Evolutionary conservation across 805 yeast genomes (phyloP), one percentile per base, ranked within the genome.

Genomic region (Myxozyma monticola): DNA sequence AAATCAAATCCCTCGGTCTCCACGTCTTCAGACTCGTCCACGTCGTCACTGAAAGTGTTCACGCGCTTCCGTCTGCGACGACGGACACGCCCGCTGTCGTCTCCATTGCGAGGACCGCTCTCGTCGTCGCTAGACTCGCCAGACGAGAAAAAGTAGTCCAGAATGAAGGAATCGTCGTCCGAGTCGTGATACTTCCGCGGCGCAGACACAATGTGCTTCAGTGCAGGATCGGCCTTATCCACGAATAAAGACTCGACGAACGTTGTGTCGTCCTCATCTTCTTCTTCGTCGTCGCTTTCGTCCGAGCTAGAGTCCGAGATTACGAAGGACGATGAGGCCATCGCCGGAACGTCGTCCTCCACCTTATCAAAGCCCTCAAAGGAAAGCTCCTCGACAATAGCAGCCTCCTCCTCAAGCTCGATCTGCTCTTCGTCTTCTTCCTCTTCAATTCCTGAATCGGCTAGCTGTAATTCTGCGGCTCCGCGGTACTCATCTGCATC

Each of bases 131-230:
- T 62, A 8, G 68, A 68, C 7, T 63, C 70, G 28, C 62, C 68
- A 1, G 78, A 71, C 20, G 76, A 73, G 64, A 86, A 83, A 59
- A 85, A 83, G 66, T 85, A 85, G 63, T 83, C 83, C 83, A 89
- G 80, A 35, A 86, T 70, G 61, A 84, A 82, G 3, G 85, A 75
- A 62, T 85, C 90, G 63, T 83, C 89, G 35, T 77, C 80, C 38
- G 72, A 61, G 30, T 49, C 60, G 29, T 49, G 51, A 35, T 35
- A 49, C 39, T 50, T 40, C 21, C 42, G 73, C 28, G 60, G 63
- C n/a, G 64, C 56, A 14, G 56, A 58, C 24, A 52, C 56, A 51
- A 46, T 49, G 35, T 30, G 65, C 50, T 45, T 58, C 58, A 53
- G 60, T 45, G 56, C 65, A 44, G 55, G 54, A 31, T 49, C 56